phyloP scores from a whole-genome alignment of 225 moss, liverwort and hornwort genomes.

The Pseudoscleropodium purum region DNA sequence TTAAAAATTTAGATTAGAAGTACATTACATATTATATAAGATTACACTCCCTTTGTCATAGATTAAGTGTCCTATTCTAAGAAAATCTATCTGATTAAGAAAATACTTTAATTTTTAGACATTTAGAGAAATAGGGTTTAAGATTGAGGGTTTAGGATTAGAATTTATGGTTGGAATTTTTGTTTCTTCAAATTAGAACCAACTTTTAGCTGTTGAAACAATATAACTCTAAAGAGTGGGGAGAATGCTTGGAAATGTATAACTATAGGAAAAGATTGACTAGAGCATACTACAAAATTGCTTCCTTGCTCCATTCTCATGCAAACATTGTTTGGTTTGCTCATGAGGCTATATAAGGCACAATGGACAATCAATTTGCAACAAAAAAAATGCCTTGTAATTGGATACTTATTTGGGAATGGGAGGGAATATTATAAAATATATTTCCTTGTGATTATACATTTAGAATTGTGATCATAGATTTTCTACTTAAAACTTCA shows the following conservation, averaged over 20 bases:
- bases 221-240: fast-evolving
- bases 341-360: background rate
- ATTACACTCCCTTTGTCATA: background rate
- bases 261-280: fast-evolving
- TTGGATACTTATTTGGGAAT: background rate
- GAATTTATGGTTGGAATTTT: background rate
- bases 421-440: background rate
- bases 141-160: too few relatives aligned
- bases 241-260: background rate
- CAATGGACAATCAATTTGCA: fast-evolving
- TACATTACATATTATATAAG: background rate
- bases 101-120: background rate
- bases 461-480: background rate
- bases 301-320: fast-evolving
- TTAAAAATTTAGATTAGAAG: background rate
- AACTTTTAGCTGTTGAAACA: fast-evolving
- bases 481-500: background rate
- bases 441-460: fast-evolving
- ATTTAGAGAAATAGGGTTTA: background rate
- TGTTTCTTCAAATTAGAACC: fast-evolving
- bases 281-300: fast-evolving
- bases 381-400: background rate
- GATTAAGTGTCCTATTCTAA: background rate
- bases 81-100: background rate
- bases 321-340: background rate